Conservation (phyloP, 2,329 filamentous ascomycete genomes). For the Aureobasidium sp. region DNA sequence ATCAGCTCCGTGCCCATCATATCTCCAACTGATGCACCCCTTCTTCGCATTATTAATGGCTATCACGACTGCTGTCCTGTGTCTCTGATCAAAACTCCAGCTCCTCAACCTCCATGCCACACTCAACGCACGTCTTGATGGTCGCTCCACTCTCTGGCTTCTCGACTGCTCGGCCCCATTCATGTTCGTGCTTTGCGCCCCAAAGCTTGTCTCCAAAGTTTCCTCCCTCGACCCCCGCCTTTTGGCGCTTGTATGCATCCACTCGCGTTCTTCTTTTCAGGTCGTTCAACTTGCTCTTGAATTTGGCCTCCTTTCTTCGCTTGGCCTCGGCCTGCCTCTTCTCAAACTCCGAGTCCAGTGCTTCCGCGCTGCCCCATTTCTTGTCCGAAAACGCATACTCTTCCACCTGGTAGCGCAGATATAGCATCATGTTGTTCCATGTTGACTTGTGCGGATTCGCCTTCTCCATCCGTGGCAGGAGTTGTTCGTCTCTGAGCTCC, state of each 20-base stretch:
- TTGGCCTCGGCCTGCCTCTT: conserved; percentile 72
- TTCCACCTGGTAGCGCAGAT: conserved; percentile 86
- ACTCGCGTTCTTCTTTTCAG: conserved; percentile 89
- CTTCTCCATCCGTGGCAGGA: conserved; percentile 77
- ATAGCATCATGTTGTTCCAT: conserved; percentile 99
- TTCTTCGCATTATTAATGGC: not conserved
- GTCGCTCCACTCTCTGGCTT: conserved; percentile 60
- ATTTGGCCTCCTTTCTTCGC: conserved; percentile 79
- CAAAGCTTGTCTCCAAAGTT: conserved; percentile 68
- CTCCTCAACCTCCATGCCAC: conserved; percentile 60
- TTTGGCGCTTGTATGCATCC: conserved; percentile 73
- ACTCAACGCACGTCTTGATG: conserved; percentile 63
- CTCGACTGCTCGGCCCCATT: conserved; percentile 59
- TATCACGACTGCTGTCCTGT: conserved; percentile 14
- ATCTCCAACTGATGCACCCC: not conserved
- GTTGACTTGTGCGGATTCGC: conserved; percentile 94
- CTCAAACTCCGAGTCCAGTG: conserved; percentile 81
- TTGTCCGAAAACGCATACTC: conserved; percentile 73
- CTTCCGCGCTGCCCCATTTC: conserved; percentile 86
- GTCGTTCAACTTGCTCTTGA: conserved; percentile 78
- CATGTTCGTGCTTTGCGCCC: conserved; percentile 72
- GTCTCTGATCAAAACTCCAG: conserved; percentile 44
- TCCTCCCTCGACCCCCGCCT: conserved; percentile 41
- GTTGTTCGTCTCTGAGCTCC: conserved; percentile 78
- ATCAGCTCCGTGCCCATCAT: not conserved